Evolutionary conservation across 129 eudicot species (phyloP).

Genomic region (Lactuca saligna): DNA sequence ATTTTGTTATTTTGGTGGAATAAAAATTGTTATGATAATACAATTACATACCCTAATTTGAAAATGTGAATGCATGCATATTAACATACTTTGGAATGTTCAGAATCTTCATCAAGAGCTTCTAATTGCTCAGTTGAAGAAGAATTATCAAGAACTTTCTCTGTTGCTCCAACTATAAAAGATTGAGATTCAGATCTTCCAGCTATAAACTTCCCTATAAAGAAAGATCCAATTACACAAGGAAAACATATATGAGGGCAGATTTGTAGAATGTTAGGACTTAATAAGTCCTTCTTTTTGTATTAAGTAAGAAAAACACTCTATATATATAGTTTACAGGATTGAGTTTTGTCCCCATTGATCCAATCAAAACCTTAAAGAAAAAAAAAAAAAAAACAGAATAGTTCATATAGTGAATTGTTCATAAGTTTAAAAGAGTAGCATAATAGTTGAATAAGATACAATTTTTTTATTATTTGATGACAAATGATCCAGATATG

Average conservation of each 20-base stretch:
- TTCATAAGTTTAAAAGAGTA: neutral
- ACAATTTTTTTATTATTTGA: too few species aligned
- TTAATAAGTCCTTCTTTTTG: too few species aligned
- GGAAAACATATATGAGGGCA: neutral
- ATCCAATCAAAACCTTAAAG: neutral
- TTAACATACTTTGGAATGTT: slow-evolving; percentile 50
- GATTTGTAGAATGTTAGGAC: too few species aligned
- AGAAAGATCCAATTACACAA: slow-evolving; percentile 35
- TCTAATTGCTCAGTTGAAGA: slow-evolving; percentile 52
- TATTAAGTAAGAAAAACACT: too few species aligned
- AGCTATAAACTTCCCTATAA: slow-evolving; percentile 66
- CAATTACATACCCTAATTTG: slow-evolving; percentile 3
- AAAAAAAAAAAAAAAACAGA: too few species aligned
- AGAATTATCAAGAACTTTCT: slow-evolving; percentile 62
- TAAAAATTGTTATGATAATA: neutral
- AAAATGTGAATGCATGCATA: slow-evolving; percentile 15
- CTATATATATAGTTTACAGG: too few species aligned
- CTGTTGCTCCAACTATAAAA: slow-evolving; percentile 64
- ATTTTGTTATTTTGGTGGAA: neutral
- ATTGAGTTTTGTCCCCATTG: too few species aligned
- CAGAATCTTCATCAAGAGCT: slow-evolving; percentile 45
- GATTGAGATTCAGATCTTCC: slow-evolving; percentile 58
- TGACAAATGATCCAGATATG: too few species aligned
- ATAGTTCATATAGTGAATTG: neutral
- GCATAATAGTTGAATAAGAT: too few species aligned